Percentiles rank a stretch among this genome's conserved stretches.
Conservation (phyloP, 2,329 filamentous ascomycete species). For the Neoascochyta sp. region DNA sequence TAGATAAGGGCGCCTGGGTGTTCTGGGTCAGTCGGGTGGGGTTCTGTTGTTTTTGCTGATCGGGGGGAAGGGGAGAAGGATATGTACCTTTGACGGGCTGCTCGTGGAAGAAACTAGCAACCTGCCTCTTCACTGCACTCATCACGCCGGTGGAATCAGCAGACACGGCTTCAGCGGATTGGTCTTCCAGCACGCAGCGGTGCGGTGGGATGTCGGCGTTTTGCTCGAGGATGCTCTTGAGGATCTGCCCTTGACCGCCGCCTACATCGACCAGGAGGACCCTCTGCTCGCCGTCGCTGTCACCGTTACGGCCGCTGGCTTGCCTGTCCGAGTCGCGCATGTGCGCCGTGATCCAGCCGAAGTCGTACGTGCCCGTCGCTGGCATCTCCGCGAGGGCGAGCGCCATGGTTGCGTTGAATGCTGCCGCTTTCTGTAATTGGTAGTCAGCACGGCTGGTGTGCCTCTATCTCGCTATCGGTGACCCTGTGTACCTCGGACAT, state of each 20-base stretch:
- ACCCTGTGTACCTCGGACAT: constrained; percentile 4
- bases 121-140: constrained; percentile 6
- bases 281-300: constrained; percentile 2
- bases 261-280: constrained; percentile 7
- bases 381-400: too few species aligned
- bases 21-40: too few species aligned
- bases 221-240: constrained; percentile 6
- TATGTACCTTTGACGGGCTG: constrained; percentile 6
- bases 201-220: constrained; percentile 3
- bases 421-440: too few species aligned
- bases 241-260: constrained; percentile 5
- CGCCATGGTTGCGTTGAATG: too few species aligned
- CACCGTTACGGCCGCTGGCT: too few species aligned
- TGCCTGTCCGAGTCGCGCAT: too few species aligned
- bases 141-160: too few species aligned
- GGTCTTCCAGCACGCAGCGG: constrained; percentile 6
- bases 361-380: constrained; percentile 5
- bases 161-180: constrained; percentile 5
- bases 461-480: constrained; percentile 5
- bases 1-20: constrained; percentile 7
- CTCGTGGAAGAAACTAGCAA: constrained; percentile 5
- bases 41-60: too few species aligned
- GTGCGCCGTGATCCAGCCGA: constrained; percentile 6
- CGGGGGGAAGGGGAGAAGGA: not conserved
- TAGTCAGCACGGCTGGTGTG: constrained; percentile 5